Evolutionary conservation across 768 basidiomycete genomes (phyloP).

Genomic region (Podaxis carcinomalis): DNA sequence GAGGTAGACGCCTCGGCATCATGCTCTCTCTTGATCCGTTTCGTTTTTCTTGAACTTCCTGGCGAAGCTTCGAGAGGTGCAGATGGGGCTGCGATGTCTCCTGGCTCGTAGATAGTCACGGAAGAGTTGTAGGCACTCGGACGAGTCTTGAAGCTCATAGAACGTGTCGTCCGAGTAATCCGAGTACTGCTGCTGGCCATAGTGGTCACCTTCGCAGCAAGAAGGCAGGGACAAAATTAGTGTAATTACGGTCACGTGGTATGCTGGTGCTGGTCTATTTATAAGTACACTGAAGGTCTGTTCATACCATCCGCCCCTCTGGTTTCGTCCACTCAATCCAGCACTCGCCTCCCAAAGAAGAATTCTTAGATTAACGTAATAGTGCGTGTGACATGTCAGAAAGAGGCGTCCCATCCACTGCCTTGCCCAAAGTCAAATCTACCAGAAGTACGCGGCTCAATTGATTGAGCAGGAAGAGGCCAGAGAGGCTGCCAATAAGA

Average conservation of each 20-base stretch:
- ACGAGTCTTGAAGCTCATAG: constrained; percentile 6
- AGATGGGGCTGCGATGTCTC: background rate
- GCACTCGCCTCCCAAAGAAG: no score
- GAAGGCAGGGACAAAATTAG: no score
- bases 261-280: background rate
- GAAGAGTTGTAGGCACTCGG: background rate
- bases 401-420: background rate
- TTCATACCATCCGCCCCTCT: no score
- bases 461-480: background rate
- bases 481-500: background rate
- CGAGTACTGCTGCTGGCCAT: background rate
- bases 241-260: background rate
- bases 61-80: background rate
- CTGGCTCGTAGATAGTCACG: constrained; percentile 3
- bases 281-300: background rate
- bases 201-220: background rate
- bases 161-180: constrained; percentile 4
- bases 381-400: background rate
- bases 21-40: constrained; percentile 4
- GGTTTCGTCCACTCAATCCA: no score
- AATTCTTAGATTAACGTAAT: no score
- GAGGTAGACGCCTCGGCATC: background rate
- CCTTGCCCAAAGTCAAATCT: background rate
- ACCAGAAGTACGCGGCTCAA: background rate
- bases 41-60: background rate